Conservation (phyloP, 257 asterid species). For the Petrea volubilis region DNA sequence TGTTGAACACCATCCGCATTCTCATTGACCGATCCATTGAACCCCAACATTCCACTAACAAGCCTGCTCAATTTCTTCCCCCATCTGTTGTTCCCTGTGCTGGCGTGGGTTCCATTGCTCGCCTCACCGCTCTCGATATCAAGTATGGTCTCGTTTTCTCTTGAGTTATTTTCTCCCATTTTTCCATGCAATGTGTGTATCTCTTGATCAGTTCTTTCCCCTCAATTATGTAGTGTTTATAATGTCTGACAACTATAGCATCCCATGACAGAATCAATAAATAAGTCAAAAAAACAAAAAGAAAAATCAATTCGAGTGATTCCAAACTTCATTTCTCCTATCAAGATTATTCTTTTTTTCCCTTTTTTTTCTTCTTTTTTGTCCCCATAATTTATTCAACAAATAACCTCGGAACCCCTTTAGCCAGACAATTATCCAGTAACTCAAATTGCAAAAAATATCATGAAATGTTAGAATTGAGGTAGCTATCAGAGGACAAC, state of each 20-base stretch:
- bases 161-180: slow-evolving; percentile 34
- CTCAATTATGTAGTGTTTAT: background rate
- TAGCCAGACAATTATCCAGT: slow-evolving; percentile 28
- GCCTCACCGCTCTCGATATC: slow-evolving; percentile 47
- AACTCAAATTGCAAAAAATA: background rate
- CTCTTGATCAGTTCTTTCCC: background rate
- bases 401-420: slow-evolving; percentile 17
- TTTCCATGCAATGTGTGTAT: slow-evolving; percentile 17
- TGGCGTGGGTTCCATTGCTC: slow-evolving; percentile 16
- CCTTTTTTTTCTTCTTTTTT: background rate
- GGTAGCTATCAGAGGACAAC: background rate
- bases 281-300: background rate
- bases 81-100: background rate
- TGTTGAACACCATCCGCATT: slow-evolving; percentile 2
- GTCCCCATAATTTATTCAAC: slow-evolving; percentile 22
- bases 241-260: background rate
- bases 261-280: background rate
- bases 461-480: background rate
- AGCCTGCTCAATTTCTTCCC: slow-evolving; percentile 37
- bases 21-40: slow-evolving; percentile 17
- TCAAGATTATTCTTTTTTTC: background rate
- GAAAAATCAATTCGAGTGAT: background rate
- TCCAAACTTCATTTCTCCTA: background rate
- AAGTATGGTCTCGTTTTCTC: slow-evolving; percentile 28
- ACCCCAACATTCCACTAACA: slow-evolving; percentile 33